phyloP scores from a whole-genome alignment of 2,329 filamentous ascomycete species.

The Pseudopyrenochaeta lycopersici region DNA sequence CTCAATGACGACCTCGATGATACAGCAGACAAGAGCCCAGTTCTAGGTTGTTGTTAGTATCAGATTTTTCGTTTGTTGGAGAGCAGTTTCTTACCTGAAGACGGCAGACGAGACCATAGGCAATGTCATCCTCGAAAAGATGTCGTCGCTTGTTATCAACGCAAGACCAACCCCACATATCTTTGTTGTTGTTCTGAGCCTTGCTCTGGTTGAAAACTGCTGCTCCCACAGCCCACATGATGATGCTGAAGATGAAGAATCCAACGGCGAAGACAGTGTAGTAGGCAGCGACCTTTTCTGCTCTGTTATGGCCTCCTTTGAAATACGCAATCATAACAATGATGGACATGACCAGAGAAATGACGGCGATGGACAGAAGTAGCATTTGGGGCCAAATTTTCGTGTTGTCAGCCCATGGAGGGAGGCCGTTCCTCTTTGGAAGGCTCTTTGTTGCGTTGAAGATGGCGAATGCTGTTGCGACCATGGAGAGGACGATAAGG shows the following conservation, averaged over 20 bases:
- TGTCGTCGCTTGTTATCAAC: slow-evolving; percentile 83
- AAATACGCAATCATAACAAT: slow-evolving; percentile 86
- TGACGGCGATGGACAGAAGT: slow-evolving; percentile 77
- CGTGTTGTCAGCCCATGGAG: slow-evolving; percentile 83
- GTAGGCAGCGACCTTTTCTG: slow-evolving; percentile 93
- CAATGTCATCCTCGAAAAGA: slow-evolving; percentile 80
- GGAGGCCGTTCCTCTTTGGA: slow-evolving; percentile 78
- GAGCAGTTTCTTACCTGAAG: slow-evolving; percentile 69
- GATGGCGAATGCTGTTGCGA: slow-evolving; percentile 86
- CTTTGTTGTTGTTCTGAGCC: slow-evolving; percentile 77
- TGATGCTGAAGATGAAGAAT: slow-evolving; percentile 91
- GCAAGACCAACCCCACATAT: slow-evolving; percentile 99
- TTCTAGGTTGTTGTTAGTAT: slow-evolving; percentile 65
- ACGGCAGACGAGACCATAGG: slow-evolving; percentile 91
- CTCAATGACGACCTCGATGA: slow-evolving; percentile 96
- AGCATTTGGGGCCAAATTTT: slow-evolving; percentile 89
- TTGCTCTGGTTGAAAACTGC: slow-evolving; percentile 83
- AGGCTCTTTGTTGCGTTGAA: slow-evolving; percentile 87
- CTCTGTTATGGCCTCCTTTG: slow-evolving; percentile 84
- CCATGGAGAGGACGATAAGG: slow-evolving; percentile 90
- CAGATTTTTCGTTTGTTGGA: background rate
- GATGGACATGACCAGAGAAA: slow-evolving; percentile 83
- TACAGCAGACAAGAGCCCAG: slow-evolving; percentile 94
- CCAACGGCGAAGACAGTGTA: slow-evolving; percentile 93
- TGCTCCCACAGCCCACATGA: slow-evolving; percentile 91